Evolutionary conservation across 257 asterid species (phyloP), one percentile per base, ranked within the genome.

Genomic region (Salvia rosmarinus): DNA sequence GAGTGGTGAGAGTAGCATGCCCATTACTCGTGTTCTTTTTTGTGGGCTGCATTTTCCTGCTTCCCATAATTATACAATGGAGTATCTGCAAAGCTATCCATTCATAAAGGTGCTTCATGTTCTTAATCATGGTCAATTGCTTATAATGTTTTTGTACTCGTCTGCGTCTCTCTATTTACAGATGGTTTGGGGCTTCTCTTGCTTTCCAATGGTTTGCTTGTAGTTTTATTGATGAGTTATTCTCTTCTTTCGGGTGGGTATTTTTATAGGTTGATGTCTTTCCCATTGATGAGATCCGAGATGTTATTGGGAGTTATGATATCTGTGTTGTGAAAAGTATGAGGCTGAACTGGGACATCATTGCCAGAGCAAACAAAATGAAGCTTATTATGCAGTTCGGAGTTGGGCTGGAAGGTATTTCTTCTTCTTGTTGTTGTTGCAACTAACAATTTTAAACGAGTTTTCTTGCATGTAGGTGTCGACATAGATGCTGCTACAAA

Each of bases 351-450:
- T 75, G 96, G 9, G 93, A 94, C 76, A 77, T 94, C 76, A 87
- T 94, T 35, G 85, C 93, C 11, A 83, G 71, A 70, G 98, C 99
- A 42, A 86, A 73, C 54, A 81, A 73, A 64, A 84, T 94, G 97
- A 91, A 94, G 85, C 96, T 94, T 77, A 89, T 94, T 68, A 86
- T 94, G 96, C 99, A 94, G 78, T 94, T 16, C 76, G 99, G 99
- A 78, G 97, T 94, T 81, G 99, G 99, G 77, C 70, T 94, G 54
- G 98, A 94, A 86, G 98, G 99, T 80, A 46, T 55, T n/a, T 64
- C 58, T 65, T 78, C 75, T 65, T 68, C 67, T 21, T n/a, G n/a
- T n/a, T n/a, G n/a, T n/a, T n/a, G n/a, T n/a, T n/a, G n/a, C n/a
- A n/a, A n/a, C n/a, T n/a, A n/a, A n/a, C n/a, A n/a, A n/a, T n/a